A percentile compares a stretch with the other conserved stretches of the same genome.
These are phyloP conservation scores for Ceratobasidium sp. DNA, from an alignment of 1,284 basidiomycete genomes.

Conservation along the genomic window DNA sequence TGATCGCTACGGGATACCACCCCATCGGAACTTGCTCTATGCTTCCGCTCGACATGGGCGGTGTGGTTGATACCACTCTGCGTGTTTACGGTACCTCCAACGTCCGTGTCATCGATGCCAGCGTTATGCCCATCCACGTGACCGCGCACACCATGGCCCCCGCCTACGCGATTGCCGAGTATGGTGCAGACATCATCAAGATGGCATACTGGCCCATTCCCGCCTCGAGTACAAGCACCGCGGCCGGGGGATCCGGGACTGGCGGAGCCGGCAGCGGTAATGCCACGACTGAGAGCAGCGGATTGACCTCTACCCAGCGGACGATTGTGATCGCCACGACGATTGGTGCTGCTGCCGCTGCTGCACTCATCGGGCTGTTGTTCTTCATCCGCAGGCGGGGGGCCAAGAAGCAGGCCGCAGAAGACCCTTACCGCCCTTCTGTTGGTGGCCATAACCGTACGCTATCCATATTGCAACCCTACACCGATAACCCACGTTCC, in stretches of 20 bases:
- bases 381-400: slow-evolving; percentile 13
- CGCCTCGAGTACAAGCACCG: background rate
- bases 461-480: background rate
- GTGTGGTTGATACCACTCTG: slow-evolving; percentile 68
- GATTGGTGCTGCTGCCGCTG: slow-evolving; percentile 3
- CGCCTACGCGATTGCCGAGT: slow-evolving; percentile 49
- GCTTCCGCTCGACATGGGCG: slow-evolving; percentile 65
- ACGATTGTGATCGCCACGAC: slow-evolving; percentile 16
- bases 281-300: background rate
- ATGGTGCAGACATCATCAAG: slow-evolving; percentile 42
- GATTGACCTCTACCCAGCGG: slow-evolving; percentile 7
- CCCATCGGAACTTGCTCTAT: slow-evolving; percentile 68
- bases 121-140: slow-evolving; percentile 48
- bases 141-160: slow-evolving; percentile 49
- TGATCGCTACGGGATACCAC: slow-evolving; percentile 53
- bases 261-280: background rate
- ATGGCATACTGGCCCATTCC: slow-evolving; percentile 32
- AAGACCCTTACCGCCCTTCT: slow-evolving; percentile 4
- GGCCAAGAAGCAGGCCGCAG: background rate
- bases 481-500: background rate
- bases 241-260: background rate
- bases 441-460: slow-evolving; percentile 1
- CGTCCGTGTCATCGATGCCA: slow-evolving; percentile 45
- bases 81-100: slow-evolving; percentile 62
- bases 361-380: slow-evolving; percentile 13